Percentiles rank a stretch among this genome's conserved stretches.
phyloP scores from a whole-genome alignment of 148 eudicot species.

The Oxyria digyna region DNA sequence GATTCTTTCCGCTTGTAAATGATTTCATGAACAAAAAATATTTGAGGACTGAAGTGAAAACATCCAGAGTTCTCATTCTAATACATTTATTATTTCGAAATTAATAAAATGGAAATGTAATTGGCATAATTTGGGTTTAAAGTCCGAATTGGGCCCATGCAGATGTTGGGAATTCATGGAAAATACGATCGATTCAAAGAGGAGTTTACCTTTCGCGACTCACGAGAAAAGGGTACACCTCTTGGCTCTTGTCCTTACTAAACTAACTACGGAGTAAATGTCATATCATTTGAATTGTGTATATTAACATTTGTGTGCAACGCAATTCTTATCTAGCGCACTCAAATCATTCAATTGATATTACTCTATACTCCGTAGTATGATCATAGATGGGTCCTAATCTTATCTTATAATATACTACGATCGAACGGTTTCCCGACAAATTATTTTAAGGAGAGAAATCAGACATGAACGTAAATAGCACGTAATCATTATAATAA shows the following conservation, averaged over 20 bases:
- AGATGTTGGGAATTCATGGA: background rate
- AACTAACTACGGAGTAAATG: too few relatives aligned
- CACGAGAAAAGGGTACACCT: background rate
- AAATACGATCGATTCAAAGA: background rate
- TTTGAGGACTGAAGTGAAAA: too few relatives aligned
- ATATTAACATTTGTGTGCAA: too few relatives aligned
- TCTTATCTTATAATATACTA: background rate
- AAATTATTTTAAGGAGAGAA: background rate
- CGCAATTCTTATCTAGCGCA: too few relatives aligned
- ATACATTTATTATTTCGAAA: too few relatives aligned
- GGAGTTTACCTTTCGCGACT: background rate
- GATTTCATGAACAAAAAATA: too few relatives aligned
- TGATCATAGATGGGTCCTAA: background rate
- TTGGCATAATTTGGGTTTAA: too few relatives aligned
- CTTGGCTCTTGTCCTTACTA: background rate
- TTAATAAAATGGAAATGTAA: too few relatives aligned
- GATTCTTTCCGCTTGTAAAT: too few relatives aligned
- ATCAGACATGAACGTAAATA: background rate
- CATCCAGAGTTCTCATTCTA: too few relatives aligned
- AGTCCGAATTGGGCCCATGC: background rate
- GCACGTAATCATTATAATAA: background rate
- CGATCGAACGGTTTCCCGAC: background rate
- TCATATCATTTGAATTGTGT: too few relatives aligned
- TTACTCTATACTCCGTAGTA: too few relatives aligned
- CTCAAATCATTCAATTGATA: background rate